Base-by-base conservation (phyloP, 345 rosid species). In the Rubroshorea leprosula region DNA sequence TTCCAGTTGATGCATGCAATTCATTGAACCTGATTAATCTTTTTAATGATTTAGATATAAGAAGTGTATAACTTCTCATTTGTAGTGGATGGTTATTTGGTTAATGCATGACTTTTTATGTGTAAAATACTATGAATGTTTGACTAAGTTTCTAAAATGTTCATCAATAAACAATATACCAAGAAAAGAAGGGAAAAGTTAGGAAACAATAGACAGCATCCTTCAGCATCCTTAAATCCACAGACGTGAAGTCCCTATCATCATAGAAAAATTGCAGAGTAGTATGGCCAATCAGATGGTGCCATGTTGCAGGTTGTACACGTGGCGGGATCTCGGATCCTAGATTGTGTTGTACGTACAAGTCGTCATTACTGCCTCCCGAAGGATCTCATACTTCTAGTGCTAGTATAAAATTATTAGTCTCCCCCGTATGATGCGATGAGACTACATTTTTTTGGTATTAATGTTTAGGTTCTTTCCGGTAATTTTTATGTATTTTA, bases 221-320 rank as follows among this genome's bases (percentile, higher is more conserved):
- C n/a, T n/a, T n/a, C n/a, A 24, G 45, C 56, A 23, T 18, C 11
- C 5, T 45, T 10, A 50, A 39, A 55, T 22, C 4, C 57, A 55
- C 58, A 66, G 62, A 87, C 99, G 97, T 90, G 80, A 90, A 94
- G 73, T 94, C 99, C n/a, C 74, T 74, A 68, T 94, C 99, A 73
- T 84, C 99, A 55, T 83, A 79, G 27, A 94, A 83, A 43, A 26
- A 1, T 1, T n/a, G 0, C 10, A 0, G 5, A 3, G n/a, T n/a
- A n/a, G n/a, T n/a, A n/a, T n/a, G n/a, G 0, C 81, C 57, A 67
- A 76, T 73, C 0, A 43, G 2, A 14, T 14, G 0, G 1, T 14
- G 60, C 39, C 78, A 57, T 49, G 48, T 73, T 49, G 64, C 26
- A 1, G 4, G 31, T 7, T 0, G n/a, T 12, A 61, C 73, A 76